These are phyloP conservation scores for Sporisorium graminicola DNA, from an alignment of 1,284 basidiomycete genomes.

Conservation along the genomic window DNA sequence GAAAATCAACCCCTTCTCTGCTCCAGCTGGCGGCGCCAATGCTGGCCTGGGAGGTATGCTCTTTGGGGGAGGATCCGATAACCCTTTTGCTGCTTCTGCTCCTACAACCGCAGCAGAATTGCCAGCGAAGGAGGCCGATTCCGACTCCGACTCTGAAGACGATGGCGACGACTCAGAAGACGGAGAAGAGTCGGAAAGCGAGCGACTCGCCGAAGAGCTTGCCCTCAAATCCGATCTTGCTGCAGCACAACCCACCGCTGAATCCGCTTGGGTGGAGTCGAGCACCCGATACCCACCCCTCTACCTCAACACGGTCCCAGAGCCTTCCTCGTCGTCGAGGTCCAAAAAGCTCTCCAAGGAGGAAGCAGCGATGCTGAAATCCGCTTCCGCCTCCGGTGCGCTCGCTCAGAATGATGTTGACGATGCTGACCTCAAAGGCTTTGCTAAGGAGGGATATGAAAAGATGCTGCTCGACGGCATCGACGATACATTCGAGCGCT, in stretches of 20 bases:
- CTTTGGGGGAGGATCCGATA: conserved; percentile 51
- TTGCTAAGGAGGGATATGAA: conserved; percentile 63
- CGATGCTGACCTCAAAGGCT: conserved; percentile 50
- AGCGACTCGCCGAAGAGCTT: conserved; percentile 63
- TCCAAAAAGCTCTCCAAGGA: conserved; percentile 44
- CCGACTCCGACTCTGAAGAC: conserved; percentile 11
- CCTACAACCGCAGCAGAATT: conserved; percentile 3
- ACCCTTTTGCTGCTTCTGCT: conserved; percentile 48
- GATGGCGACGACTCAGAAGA: conserved; percentile 37
- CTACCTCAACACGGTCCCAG: conserved; percentile 66
- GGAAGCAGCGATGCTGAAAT: conserved; percentile 42
- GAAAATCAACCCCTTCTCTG: conserved; percentile 56
- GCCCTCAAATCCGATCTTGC: conserved; percentile 65
- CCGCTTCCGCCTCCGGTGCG: conserved; percentile 29
- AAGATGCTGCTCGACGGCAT: conserved; percentile 61
- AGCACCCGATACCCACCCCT: conserved; percentile 51
- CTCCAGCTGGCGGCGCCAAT: conserved; percentile 18
- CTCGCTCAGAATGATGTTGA: conserved; percentile 12
- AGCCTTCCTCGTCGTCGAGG: conserved; percentile 53
- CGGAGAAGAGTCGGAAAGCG: conserved; percentile 50
- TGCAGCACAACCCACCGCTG: conserved; percentile 12
- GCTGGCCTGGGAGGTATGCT: conserved; percentile 42
- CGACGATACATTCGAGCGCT: conserved; percentile 65
- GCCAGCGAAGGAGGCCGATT: background rate
- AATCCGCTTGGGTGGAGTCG: conserved; percentile 52